These are phyloP conservation scores for Metschnikowia koreensis DNA, from an alignment of 805 yeast genomes.

Conservation along the genomic window DNA sequence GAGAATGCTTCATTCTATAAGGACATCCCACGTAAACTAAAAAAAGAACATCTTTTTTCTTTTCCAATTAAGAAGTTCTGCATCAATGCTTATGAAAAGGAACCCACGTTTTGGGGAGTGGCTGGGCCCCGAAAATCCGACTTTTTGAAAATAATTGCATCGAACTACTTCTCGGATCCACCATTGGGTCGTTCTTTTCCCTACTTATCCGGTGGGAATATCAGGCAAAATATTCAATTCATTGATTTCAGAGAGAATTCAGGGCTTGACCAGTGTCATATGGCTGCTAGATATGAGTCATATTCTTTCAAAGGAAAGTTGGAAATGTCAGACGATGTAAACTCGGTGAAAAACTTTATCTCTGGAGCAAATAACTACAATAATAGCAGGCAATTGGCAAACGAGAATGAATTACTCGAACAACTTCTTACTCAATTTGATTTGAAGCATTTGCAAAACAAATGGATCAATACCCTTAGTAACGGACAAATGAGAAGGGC, in stretches of 20 bases:
- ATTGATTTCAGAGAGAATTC: slow-evolving; percentile 36
- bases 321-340: slow-evolving; percentile 58
- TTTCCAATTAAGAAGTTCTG: slow-evolving; percentile 28
- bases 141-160: slow-evolving; percentile 56
- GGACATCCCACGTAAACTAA: background rate
- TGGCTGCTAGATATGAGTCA: slow-evolving; percentile 87
- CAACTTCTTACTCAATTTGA: slow-evolving; percentile 49
- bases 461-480: slow-evolving; percentile 84
- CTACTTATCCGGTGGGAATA: slow-evolving; percentile 26
- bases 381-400: slow-evolving; percentile 28
- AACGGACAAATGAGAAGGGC: slow-evolving; percentile 95
- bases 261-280: slow-evolving; percentile 54
- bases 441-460: slow-evolving; percentile 54
- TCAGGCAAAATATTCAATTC: slow-evolving; percentile 32
- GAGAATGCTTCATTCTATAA: slow-evolving; percentile 25
- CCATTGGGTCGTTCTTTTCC: slow-evolving; percentile 57
- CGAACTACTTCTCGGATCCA: slow-evolving; percentile 52
- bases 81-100: slow-evolving; percentile 13
- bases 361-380: slow-evolving; percentile 56
- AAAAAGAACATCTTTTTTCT: slow-evolving; percentile 20
- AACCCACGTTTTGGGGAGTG: slow-evolving; percentile 31
- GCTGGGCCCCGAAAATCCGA: slow-evolving; percentile 49
- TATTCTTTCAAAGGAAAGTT: slow-evolving; percentile 65
- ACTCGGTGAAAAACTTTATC: slow-evolving; percentile 53
- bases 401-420: slow-evolving; percentile 38